A percentile compares a stretch with the other conserved stretches of the same genome.
These are phyloP conservation scores for Cutaneotrichosporon cutaneum DNA, from an alignment of 1,284 basidiomycete genomes.

Conservation along the genomic window DNA sequence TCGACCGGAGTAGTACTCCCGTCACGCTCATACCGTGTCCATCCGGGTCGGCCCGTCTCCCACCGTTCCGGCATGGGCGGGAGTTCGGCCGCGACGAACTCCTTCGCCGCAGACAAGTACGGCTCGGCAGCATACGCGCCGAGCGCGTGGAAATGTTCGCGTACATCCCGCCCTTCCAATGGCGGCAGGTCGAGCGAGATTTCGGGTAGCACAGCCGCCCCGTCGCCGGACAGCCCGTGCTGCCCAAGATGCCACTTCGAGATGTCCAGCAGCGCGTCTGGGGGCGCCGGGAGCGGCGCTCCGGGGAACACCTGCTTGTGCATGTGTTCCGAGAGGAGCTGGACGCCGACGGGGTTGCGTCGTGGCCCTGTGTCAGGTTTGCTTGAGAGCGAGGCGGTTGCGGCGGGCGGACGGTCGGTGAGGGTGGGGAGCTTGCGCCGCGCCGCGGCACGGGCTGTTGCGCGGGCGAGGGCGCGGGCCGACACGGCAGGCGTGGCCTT, in stretches of 20 bases:
- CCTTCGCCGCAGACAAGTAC: conserved; percentile 72
- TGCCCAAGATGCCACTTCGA: conserved; percentile 72
- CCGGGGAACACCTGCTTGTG: conserved; percentile 83
- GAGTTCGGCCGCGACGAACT: conserved; percentile 61
- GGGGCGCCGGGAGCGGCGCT: conserved; percentile 64
- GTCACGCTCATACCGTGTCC: conserved; percentile 72
- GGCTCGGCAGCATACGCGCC: conserved; percentile 73
- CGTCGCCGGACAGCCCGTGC: conserved; percentile 76
- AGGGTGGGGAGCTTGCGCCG: not conserved
- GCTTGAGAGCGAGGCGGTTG: not conserved
- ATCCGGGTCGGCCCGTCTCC: conserved; percentile 71
- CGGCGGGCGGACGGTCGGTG: not conserved
- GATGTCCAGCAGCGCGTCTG: conserved; percentile 66
- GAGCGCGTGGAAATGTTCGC: conserved; percentile 85
- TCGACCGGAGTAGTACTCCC: conserved; percentile 38
- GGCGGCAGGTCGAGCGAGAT: conserved; percentile 78
- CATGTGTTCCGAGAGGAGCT: conserved; percentile 76
- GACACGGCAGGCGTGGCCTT: not conserved
- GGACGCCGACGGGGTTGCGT: conserved; percentile 86
- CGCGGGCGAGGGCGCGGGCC: not conserved
- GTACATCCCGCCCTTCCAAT: conserved; percentile 76
- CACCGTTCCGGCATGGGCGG: conserved; percentile 68
- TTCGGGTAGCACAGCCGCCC: conserved; percentile 76
- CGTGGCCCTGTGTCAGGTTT: conserved; percentile 15
- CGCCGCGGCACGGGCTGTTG: not conserved